Percentiles rank a stretch among this genome's conserved stretches.
These are phyloP conservation scores for Prototheca wickerhamii DNA, from an alignment of 163 green algal species.

Conservation along the genomic window DNA sequence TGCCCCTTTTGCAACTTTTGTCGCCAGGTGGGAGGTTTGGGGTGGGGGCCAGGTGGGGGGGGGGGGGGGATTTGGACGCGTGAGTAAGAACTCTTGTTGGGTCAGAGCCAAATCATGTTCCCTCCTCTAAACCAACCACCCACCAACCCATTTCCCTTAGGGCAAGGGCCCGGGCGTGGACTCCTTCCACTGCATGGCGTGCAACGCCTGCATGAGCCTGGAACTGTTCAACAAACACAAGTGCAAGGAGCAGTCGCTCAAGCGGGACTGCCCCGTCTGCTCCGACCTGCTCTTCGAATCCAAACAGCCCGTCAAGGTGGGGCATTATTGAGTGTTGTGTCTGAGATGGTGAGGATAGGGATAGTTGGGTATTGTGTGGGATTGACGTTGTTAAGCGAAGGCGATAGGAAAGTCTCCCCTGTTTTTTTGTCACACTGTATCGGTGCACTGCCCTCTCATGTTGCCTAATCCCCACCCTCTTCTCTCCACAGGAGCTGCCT, in stretches of 20 bases:
- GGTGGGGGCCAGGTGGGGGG: background rate
- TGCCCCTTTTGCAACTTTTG: constrained; percentile 99
- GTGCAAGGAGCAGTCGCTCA: constrained; percentile 50
- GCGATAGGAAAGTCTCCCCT: too few species aligned
- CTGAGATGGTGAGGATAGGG: background rate
- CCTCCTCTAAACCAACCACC: background rate
- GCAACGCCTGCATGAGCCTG: constrained; percentile 97
- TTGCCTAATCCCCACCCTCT: too few species aligned
- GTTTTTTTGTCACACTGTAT: too few species aligned
- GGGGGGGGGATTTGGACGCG: background rate
- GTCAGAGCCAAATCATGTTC: background rate
- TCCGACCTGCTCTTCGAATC: constrained; percentile 91
- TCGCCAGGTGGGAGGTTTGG: constrained; percentile 41
- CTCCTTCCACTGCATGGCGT: constrained; percentile 99
- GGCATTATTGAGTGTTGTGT: background rate
- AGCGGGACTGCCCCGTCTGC: constrained; percentile 89
- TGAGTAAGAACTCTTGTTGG: background rate
- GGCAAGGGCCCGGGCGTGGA: constrained; percentile 86
- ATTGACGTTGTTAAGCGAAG: background rate
- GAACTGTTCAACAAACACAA: constrained; percentile 76
- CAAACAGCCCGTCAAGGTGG: constrained; percentile 68
- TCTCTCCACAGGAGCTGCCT: constrained; percentile 72
- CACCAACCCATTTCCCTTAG: constrained; percentile 3
- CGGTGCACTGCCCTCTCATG: too few species aligned
- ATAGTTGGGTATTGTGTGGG: background rate